These are phyloP conservation scores for Candida ipomoeae DNA, from an alignment of 805 yeast species.

Conservation along the genomic window DNA sequence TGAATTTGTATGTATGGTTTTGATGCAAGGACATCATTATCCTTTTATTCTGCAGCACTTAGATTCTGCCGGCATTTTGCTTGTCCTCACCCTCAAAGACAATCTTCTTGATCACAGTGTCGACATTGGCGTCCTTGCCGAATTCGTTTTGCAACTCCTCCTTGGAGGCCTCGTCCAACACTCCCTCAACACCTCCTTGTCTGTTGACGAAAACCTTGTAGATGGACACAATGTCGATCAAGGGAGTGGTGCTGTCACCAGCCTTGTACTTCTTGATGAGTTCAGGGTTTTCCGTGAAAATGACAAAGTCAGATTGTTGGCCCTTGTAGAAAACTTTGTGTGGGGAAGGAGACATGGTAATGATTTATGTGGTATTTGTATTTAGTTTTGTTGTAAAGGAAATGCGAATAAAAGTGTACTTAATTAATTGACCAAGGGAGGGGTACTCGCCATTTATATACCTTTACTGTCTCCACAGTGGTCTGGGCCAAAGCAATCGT, in stretches of 20 bases:
- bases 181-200: conserved; percentile 69
- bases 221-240: conserved; percentile 57
- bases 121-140: conserved; percentile 47
- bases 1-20: background rate
- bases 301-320: conserved; percentile 54
- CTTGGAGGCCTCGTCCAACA: conserved; percentile 66
- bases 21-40: background rate
- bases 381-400: background rate
- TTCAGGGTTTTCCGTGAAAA: conserved; percentile 56
- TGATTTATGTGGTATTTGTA: background rate
- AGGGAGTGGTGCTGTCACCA: conserved; percentile 52
- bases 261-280: conserved; percentile 45
- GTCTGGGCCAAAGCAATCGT: conserved; percentile 5
- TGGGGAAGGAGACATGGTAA: conserved; percentile 23
- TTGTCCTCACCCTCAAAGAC: conserved; percentile 57
- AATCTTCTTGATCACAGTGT: conserved; percentile 57
- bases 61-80: conserved; percentile 21
- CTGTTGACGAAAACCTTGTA: conserved; percentile 62
- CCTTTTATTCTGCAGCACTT: background rate
- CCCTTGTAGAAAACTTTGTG: conserved; percentile 68
- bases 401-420: background rate
- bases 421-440: background rate
- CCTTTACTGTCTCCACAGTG: background rate
- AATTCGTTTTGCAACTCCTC: conserved; percentile 64
- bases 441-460: conserved; percentile 4